These are phyloP conservation scores for Meyerozyma guilliermondii DNA, from an alignment of 1,139 yeast genomes.

Conservation along the genomic window DNA sequence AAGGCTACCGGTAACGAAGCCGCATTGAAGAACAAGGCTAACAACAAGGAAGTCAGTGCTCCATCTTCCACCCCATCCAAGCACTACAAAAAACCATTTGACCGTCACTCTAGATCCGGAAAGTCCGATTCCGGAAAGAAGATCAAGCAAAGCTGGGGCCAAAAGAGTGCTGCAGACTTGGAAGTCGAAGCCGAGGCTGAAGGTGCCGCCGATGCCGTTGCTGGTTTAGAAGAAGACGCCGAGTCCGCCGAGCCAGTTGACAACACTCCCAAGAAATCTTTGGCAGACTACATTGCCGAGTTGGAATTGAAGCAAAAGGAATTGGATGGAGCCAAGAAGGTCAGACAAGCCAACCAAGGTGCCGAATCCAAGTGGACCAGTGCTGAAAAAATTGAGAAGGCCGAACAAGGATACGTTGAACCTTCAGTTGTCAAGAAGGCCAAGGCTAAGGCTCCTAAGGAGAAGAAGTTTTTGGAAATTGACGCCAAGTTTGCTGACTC, in stretches of 20 bases:
- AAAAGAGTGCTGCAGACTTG: conserved; percentile 57
- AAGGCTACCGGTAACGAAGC: conserved; percentile 84
- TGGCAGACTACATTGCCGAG: conserved; percentile 71
- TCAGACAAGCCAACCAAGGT: conserved; percentile 59
- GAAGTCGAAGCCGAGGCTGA: conserved; percentile 64
- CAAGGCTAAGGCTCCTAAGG: conserved; percentile 61
- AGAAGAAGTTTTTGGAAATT: conserved; percentile 64
- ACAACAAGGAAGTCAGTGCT: conserved; percentile 66
- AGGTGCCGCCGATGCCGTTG: conserved; percentile 52
- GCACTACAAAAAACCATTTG: conserved; percentile 62
- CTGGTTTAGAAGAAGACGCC: conserved; percentile 22
- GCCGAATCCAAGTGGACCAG: conserved; percentile 48
- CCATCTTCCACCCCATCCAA: conserved; percentile 49
- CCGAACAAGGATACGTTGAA: conserved; percentile 37
- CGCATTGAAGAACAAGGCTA: conserved; percentile 70
- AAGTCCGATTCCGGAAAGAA: conserved; percentile 83
- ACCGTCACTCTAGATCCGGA: conserved; percentile 82
- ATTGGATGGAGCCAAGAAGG: conserved; percentile 35
- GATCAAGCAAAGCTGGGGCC: conserved; percentile 79
- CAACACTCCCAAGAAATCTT: conserved; percentile 51
- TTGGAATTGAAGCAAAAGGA: conserved; percentile 44
- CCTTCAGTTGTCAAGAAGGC: conserved; percentile 56
- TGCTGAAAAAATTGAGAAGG: conserved; percentile 13
- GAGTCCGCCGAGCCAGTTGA: conserved; percentile 29
- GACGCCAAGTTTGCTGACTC: conserved; percentile 62